A percentile compares a stretch with the other conserved stretches of the same genome.
phyloP scores from a whole-genome alignment of 345 rosid species.

The Eucalyptus marginata region DNA sequence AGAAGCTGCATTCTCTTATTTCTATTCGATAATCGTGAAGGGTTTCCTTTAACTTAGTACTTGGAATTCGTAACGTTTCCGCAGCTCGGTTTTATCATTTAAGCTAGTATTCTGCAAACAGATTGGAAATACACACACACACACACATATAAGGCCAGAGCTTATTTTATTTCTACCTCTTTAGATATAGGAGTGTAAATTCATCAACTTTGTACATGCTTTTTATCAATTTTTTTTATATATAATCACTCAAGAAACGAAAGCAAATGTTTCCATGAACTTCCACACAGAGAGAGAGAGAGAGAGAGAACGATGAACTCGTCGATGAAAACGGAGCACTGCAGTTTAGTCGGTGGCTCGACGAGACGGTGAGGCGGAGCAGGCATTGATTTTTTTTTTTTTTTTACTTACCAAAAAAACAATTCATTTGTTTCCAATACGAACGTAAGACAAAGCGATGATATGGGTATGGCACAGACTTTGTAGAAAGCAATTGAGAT shows the following conservation, averaged over 20 bases:
- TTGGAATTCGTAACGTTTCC: too few species aligned
- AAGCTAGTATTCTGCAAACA: background rate
- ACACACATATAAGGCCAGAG: too few species aligned
- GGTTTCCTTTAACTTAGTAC: background rate
- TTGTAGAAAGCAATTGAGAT: background rate
- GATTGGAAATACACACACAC: too few species aligned
- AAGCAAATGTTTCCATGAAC: background rate
- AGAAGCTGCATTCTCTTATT: background rate
- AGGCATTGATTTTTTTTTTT: too few species aligned
- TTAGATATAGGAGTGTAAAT: background rate
- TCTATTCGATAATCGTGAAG: background rate
- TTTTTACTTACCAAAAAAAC: too few species aligned
- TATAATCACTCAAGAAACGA: background rate
- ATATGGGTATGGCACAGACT: background rate
- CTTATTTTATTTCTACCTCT: background rate
- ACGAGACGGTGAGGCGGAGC: too few species aligned
- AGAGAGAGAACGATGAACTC: too few species aligned
- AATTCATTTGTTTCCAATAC: background rate
- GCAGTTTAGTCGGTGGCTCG: too few species aligned
- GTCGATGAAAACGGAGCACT: too few species aligned
- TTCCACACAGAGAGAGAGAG: too few species aligned
- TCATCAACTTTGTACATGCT: too few species aligned
- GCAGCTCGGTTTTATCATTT: background rate
- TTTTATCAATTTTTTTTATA: too few species aligned
- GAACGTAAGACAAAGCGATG: background rate